Evolutionary conservation across 768 basidiomycete species (phyloP), one percentile per base, ranked within the genome.

Genomic region (Cyclocybe aegerita): DNA sequence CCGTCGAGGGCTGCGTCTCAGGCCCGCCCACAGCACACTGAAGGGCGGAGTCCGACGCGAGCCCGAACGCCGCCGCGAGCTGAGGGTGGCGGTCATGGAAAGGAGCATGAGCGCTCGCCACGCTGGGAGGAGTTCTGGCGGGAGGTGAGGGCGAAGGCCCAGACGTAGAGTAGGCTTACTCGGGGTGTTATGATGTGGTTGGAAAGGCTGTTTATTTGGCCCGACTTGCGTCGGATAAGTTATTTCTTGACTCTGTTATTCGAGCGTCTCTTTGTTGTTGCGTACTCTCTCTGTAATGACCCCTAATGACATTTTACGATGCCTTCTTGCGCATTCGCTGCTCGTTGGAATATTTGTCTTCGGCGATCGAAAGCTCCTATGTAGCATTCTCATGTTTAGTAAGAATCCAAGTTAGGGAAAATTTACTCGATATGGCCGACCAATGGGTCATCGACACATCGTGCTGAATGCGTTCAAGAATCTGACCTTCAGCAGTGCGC

Each of bases 91-190:
- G 45, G 43, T 10, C 47, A 15, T 30, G 38, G 33, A 7, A 14
- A 37, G 45, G 58, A 50, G 46, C 39, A 33, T 5, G 56, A 52
- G 38, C 54, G 56, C 23, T 48, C 57, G 2, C 63, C 61, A 31
- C 54, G 60, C 15, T 70, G 67, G 67, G 69, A 70, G 33, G 68
- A 70, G 46, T 70, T 70, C 58, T 71, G 68, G 70, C 58, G 61
- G 38, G 68, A 71, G 43, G 68, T 69, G 29, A 58, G 59, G 40
- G 59, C 49, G 17, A 69, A 67, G 52, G 68, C 69, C 37, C 59
- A 53, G 46, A 53, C 38, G 7, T 54, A 30, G 16, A n/a, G 39
- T 35, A 23, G 10, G 30, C 12, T 17, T n/a, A 37, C 38, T 47
- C 34, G 37, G 30, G 36, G 36, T 33, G 33, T 34, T 52, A 46